phyloP scores from a whole-genome alignment of 2,329 filamentous ascomycete species.

The Blastomyces silverae region DNA sequence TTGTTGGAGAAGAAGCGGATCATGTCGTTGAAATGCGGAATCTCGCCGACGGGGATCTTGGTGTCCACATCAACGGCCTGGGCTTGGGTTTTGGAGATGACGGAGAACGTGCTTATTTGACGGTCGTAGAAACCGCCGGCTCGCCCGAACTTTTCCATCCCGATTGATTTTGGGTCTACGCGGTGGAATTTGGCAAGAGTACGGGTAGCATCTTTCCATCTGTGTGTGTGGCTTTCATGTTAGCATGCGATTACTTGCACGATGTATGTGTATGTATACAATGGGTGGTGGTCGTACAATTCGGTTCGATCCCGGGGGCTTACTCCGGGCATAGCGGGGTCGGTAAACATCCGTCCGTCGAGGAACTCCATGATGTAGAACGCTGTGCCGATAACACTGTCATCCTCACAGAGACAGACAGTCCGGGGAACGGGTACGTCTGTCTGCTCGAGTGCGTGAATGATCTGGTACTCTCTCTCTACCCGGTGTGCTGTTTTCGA shows the following conservation, averaged over 20 bases:
- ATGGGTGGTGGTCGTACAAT: slow-evolving; percentile 48
- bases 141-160: slow-evolving; percentile 67
- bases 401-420: slow-evolving; percentile 80
- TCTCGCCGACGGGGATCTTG: slow-evolving; percentile 65
- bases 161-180: slow-evolving; percentile 59
- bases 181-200: slow-evolving; percentile 82
- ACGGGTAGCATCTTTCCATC: slow-evolving; percentile 75
- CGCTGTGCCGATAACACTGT: slow-evolving; percentile 70
- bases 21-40: slow-evolving; percentile 78
- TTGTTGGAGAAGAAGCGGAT: slow-evolving; percentile 68
- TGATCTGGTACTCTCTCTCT: slow-evolving; percentile 88
- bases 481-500: slow-evolving; percentile 94
- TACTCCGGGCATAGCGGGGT: slow-evolving; percentile 71
- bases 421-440: slow-evolving; percentile 80
- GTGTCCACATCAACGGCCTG: slow-evolving; percentile 69
- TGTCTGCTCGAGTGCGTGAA: slow-evolving; percentile 70
- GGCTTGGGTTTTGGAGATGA: slow-evolving; percentile 72
- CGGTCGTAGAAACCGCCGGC: slow-evolving; percentile 72
- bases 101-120: slow-evolving; percentile 75
- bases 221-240: slow-evolving; percentile 26
- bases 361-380: slow-evolving; percentile 98
- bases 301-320: slow-evolving; percentile 60
- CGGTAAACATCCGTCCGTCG: slow-evolving; percentile 87
- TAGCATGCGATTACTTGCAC: slow-evolving; percentile 3
- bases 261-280: background rate